These are phyloP conservation scores for Penicillium soppii DNA, from an alignment of 495 filamentous ascomycete species.

Conservation along the genomic window DNA sequence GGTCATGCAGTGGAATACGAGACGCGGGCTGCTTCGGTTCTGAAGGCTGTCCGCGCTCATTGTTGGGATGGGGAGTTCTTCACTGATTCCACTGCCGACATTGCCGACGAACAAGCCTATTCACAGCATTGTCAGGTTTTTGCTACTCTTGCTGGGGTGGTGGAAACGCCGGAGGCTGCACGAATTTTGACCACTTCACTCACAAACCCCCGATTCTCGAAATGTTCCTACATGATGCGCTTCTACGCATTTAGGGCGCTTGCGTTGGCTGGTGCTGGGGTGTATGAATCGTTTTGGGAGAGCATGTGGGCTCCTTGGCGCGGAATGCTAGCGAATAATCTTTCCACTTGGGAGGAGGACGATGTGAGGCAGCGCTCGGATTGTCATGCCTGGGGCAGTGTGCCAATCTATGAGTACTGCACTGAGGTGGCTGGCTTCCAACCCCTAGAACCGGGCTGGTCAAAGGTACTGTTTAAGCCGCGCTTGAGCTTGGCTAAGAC, in stretches of 20 bases:
- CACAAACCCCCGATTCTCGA: constrained; percentile 25
- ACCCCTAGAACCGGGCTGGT: constrained; percentile 20
- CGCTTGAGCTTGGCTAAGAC: constrained; percentile 22
- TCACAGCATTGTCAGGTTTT: constrained; percentile 40
- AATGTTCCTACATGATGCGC: constrained; percentile 40
- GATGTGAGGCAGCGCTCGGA: constrained; percentile 39
- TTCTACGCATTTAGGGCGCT: constrained; percentile 40
- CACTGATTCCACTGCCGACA: constrained; percentile 28
- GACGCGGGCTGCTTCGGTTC: constrained; percentile 17
- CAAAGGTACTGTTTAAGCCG: constrained; percentile 31
- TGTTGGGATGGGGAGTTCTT: constrained; percentile 37
- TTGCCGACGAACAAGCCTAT: constrained; percentile 26
- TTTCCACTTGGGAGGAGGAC: constrained; percentile 43
- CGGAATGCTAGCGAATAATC: constrained; percentile 32
- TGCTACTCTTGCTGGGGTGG: constrained; percentile 32
- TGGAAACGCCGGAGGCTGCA: background rate
- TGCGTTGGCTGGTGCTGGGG: constrained; percentile 18
- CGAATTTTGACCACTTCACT: constrained; percentile 24
- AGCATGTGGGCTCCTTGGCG: constrained; percentile 32
- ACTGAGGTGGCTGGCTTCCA: constrained; percentile 34
- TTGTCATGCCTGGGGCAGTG: constrained; percentile 45
- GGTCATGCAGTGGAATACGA: constrained; percentile 35
- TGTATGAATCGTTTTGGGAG: constrained; percentile 30
- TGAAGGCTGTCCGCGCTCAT: constrained; percentile 24
- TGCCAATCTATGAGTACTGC: constrained; percentile 41